These are phyloP conservation scores for Globisporangium nunn DNA, from an alignment of 352 stramenopile genomes.

Conservation along the genomic window DNA sequence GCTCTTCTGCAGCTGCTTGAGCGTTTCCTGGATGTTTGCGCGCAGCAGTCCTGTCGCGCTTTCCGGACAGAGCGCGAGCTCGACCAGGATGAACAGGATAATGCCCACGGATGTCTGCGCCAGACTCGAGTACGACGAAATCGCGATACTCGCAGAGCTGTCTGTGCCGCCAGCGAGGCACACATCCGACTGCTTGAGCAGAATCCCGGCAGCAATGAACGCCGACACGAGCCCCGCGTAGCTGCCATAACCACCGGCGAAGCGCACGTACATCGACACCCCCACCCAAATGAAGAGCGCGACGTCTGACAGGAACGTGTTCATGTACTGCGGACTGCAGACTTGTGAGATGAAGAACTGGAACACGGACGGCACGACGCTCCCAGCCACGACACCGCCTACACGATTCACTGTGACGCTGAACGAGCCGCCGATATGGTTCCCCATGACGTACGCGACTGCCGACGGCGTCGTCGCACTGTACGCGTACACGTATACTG, in stretches of 20 bases:
- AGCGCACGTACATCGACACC: constrained; percentile 71
- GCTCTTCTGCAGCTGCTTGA: constrained; percentile 50
- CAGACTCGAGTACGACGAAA: constrained; percentile 71
- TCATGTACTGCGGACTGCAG: constrained; percentile 31
- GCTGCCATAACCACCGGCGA: constrained; percentile 53
- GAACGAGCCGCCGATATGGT: constrained; percentile 71
- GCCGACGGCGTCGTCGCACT: constrained; percentile 49
- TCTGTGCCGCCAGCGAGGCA: constrained; percentile 37
- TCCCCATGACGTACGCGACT: constrained; percentile 76
- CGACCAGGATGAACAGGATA: constrained; percentile 70
- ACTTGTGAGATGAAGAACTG: constrained; percentile 81
- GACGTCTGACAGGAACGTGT: constrained; percentile 39
- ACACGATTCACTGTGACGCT: constrained; percentile 80
- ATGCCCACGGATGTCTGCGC: constrained; percentile 74
- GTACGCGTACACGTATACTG: constrained; percentile 72
- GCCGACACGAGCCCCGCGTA: constrained; percentile 72
- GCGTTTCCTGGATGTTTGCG: constrained; percentile 68
- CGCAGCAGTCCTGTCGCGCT: constrained; percentile 59
- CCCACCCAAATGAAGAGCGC: constrained; percentile 70
- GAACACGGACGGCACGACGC: constrained; percentile 75
- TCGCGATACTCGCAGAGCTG: constrained; percentile 37
- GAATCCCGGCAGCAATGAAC: constrained; percentile 56
- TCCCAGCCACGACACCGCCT: constrained; percentile 72
- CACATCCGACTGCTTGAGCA: constrained; percentile 55
- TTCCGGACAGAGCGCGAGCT: constrained; percentile 59